Conservation (phyloP, 2,329 filamentous ascomycete species). For the Talaromyces amestolkiae region DNA sequence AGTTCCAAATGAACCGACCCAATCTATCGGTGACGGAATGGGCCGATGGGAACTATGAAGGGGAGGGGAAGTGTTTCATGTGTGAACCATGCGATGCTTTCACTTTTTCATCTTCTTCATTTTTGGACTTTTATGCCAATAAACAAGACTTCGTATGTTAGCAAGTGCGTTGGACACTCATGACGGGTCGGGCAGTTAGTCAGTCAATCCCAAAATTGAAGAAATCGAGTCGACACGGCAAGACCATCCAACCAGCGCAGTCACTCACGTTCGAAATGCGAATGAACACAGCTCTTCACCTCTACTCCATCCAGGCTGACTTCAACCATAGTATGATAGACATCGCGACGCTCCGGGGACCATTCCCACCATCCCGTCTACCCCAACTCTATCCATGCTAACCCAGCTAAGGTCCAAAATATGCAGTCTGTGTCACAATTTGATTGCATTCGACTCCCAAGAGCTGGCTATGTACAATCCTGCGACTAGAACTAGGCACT, state of each 20-base stretch:
- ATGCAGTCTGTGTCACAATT: neutral
- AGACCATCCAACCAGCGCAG: neutral
- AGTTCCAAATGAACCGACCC: neutral
- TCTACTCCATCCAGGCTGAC: neutral
- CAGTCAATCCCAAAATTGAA: neutral
- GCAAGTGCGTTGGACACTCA: neutral
- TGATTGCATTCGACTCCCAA: neutral
- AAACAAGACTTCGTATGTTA: neutral
- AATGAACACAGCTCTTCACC: neutral
- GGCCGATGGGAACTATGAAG: constrained; percentile 2
- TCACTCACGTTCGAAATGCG: neutral
- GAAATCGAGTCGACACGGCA: neutral
- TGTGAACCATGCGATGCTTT: neutral
- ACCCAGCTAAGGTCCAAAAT: neutral
- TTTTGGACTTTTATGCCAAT: neutral
- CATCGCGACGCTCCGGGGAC: neutral
- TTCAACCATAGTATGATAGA: neutral
- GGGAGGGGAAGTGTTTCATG: neutral
- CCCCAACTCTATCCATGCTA: neutral
- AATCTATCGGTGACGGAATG: neutral
- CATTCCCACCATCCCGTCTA: neutral
- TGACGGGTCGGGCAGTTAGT: neutral
- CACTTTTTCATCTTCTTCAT: neutral
- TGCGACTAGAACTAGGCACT: neutral
- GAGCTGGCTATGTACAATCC: neutral